Conservation (phyloP, 2,329 filamentous ascomycete species). For the Coniochaeta prunicola region DNA sequence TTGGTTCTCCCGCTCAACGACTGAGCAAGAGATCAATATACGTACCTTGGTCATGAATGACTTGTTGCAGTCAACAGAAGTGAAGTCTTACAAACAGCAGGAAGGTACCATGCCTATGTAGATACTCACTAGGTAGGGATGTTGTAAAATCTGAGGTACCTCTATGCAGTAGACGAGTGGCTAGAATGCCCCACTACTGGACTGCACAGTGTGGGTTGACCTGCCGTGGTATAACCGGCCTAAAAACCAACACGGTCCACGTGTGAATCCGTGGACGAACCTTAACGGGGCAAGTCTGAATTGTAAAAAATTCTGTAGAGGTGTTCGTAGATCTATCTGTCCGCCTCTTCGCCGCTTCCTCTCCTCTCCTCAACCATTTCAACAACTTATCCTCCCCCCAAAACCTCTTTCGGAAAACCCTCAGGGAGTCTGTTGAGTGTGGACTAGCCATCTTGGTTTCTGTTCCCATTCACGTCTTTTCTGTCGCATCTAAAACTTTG, state of each 20-base stretch:
- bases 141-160: no score
- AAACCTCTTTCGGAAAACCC: constrained; percentile 25
- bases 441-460: constrained; percentile 49
- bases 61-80: no score
- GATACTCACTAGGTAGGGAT: no score
- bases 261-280: neutral
- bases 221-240: no score
- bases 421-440: constrained; percentile 43
- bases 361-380: constrained; percentile 14
- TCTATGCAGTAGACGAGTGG: no score
- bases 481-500: constrained; percentile 41
- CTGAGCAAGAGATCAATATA: no score
- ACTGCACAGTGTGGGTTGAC: no score
- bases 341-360: constrained; percentile 13
- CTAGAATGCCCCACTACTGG: neutral
- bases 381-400: constrained; percentile 12
- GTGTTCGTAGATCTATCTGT: constrained; percentile 1
- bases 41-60: neutral
- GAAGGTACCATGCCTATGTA: neutral
- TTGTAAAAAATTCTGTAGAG: constrained; percentile 14
- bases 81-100: no score
- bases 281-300: neutral
- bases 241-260: neutral
- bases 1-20: neutral
- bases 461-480: constrained; percentile 49